phyloP scores from a whole-genome alignment of 768 basidiomycete genomes.

The Dentipellis fragilis region DNA sequence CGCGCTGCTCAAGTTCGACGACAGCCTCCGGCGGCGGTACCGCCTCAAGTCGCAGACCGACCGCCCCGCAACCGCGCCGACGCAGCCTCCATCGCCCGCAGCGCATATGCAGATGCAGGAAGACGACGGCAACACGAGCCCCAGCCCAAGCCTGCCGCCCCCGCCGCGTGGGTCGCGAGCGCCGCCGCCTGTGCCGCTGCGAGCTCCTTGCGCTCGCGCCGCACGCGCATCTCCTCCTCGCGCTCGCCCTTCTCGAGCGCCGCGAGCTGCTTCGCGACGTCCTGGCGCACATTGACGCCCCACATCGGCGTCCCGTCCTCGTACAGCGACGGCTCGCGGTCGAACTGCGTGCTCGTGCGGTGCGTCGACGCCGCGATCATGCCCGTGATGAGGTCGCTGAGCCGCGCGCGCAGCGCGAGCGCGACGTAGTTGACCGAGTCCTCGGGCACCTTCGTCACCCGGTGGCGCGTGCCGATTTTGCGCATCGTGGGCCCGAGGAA shows the following conservation, averaged over 20 bases:
- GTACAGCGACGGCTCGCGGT: slow-evolving; percentile 56
- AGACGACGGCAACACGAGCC: neutral
- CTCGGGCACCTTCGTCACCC: slow-evolving; percentile 56
- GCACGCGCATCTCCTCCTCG: slow-evolving; percentile 70
- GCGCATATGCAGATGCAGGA: neutral
- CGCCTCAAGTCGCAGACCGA: neutral
- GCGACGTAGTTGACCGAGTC: slow-evolving; percentile 73
- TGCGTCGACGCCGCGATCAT: slow-evolving; percentile 65
- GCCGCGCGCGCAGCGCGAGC: slow-evolving; percentile 63
- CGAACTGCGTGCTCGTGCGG: slow-evolving; percentile 62
- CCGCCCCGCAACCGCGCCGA: neutral
- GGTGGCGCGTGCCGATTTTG: slow-evolving; percentile 54
- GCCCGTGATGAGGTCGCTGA: slow-evolving; percentile 56
- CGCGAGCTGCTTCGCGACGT: slow-evolving; percentile 69
- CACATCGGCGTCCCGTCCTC: slow-evolving; percentile 71
- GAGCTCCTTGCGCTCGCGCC: slow-evolving; percentile 72
- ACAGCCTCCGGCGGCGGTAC: slow-evolving; percentile 4
- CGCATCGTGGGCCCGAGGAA: slow-evolving; percentile 61
- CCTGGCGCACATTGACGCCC: slow-evolving; percentile 65
- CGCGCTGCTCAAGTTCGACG: slow-evolving; percentile 17
- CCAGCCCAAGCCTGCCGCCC: slow-evolving; percentile 14
- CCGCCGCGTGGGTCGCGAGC: slow-evolving; percentile 48
- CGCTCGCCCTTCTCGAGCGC: slow-evolving; percentile 70
- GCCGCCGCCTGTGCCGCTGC: slow-evolving; percentile 64
- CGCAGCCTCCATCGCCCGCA: neutral